These are phyloP conservation scores for Alternaria novae-zelandiae DNA, from an alignment of 2,329 filamentous ascomycete species.

Conservation along the genomic window DNA sequence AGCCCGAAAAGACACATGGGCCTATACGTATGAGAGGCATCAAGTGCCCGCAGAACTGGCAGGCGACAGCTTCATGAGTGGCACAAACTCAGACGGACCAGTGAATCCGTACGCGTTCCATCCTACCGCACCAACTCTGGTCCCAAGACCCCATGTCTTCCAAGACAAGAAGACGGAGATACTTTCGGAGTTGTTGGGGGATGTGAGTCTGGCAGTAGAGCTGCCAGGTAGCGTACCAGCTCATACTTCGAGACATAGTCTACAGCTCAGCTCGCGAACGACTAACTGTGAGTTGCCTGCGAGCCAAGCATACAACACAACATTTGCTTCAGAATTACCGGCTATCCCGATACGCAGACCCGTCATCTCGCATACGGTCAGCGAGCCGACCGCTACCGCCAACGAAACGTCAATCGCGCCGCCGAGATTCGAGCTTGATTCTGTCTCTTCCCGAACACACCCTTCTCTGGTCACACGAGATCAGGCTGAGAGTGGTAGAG, in stretches of 20 bases:
- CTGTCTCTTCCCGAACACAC: background rate
- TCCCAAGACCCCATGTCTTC: background rate
- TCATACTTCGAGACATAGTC: background rate
- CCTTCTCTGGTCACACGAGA: background rate
- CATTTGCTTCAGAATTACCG: background rate
- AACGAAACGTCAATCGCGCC: background rate
- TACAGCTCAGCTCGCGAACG: background rate
- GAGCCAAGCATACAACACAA: background rate
- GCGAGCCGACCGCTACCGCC: constrained; percentile 1
- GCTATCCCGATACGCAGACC: constrained; percentile 10
- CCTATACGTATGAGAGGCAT: background rate
- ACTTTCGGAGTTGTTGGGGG: constrained; percentile 15
- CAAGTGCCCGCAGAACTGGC: constrained; percentile 12
- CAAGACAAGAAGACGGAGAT: background rate
- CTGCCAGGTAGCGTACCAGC: constrained; percentile 11
- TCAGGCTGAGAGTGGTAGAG: background rate
- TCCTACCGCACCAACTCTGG: background rate
- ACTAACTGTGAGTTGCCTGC: background rate
- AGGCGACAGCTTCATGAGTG: constrained; percentile 19
- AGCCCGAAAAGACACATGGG: background rate
- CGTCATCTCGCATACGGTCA: constrained; percentile 4
- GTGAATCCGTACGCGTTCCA: constrained; percentile 25
- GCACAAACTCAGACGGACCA: constrained; percentile 25
- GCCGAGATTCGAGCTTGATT: background rate
- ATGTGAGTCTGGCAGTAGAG: constrained; percentile 14